A percentile compares a stretch with the other conserved stretches of the same genome.
phyloP scores from a whole-genome alignment of 345 rosid genomes.

The Populus davidiana region DNA sequence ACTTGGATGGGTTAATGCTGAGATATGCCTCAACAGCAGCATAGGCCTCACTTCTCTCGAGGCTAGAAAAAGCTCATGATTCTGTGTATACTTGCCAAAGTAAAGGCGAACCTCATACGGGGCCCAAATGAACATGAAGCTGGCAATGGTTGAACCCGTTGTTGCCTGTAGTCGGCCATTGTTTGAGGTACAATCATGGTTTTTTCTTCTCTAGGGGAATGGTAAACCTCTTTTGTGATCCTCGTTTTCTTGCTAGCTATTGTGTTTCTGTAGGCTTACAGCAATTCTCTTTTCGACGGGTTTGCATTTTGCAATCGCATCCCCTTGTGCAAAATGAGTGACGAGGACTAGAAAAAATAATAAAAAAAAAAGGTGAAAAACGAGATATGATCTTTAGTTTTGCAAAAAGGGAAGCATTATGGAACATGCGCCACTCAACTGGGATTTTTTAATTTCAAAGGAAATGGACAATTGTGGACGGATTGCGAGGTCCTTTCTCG shows the following conservation, averaged over 20 bases:
- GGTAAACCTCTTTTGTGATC: neutral
- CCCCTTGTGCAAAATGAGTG: neutral
- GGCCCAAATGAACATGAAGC: slow-evolving; percentile 61
- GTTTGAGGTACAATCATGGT: slow-evolving; percentile 28
- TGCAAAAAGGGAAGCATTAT: neutral
- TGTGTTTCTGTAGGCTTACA: neutral
- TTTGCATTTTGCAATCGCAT: neutral
- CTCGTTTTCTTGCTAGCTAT: neutral
- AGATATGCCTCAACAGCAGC: slow-evolving; percentile 59
- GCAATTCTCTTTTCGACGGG: neutral
- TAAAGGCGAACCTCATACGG: slow-evolving; percentile 47
- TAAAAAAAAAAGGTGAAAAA: neutral
- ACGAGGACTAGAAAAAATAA: neutral
- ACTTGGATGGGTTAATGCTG: slow-evolving; percentile 36
- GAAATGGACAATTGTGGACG: neutral
- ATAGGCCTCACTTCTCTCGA: slow-evolving; percentile 52
- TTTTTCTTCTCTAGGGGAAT: neutral
- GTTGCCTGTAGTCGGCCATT: slow-evolving; percentile 49
- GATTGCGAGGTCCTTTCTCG: neutral
- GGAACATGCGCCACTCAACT: neutral
- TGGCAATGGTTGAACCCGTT: slow-evolving; percentile 57
- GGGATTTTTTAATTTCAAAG: neutral
- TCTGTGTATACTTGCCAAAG: slow-evolving; percentile 37
- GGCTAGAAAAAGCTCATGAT: slow-evolving; percentile 34
- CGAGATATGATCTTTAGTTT: neutral